phyloP scores from a whole-genome alignment of 495 filamentous ascomycete genomes.

The Hypoxylon trugodes region DNA sequence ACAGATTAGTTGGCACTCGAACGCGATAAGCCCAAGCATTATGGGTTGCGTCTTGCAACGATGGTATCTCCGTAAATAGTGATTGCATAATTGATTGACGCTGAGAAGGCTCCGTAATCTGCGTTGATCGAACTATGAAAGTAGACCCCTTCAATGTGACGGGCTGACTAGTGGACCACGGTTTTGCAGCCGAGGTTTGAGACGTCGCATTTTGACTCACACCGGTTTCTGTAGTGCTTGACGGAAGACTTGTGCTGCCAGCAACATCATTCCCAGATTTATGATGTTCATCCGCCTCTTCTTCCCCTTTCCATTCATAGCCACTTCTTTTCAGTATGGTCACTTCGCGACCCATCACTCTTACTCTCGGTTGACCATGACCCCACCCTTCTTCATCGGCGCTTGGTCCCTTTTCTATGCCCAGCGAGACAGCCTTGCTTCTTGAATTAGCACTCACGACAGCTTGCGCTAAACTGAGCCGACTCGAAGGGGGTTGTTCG shows the following conservation, averaged over 20 bases:
- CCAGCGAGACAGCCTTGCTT: constrained; percentile 76
- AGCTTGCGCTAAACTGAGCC: constrained; percentile 80
- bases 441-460: constrained; percentile 80
- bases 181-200: constrained; percentile 30
- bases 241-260: constrained; percentile 17
- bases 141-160: constrained; percentile 58
- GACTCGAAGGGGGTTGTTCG: constrained; percentile 80
- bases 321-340: constrained; percentile 78
- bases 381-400: constrained; percentile 79
- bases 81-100: constrained; percentile 47
- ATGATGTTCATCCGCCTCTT: constrained; percentile 36
- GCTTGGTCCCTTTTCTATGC: constrained; percentile 70
- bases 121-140: constrained; percentile 59
- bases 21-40: constrained; percentile 64
- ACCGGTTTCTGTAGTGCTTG: constrained; percentile 19
- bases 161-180: constrained; percentile 50
- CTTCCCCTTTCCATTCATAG: constrained; percentile 69
- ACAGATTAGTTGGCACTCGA: constrained; percentile 40
- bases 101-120: constrained; percentile 49
- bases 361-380: constrained; percentile 74
- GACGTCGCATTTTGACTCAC: constrained; percentile 11
- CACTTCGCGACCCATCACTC: constrained; percentile 75
- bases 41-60: constrained; percentile 57
- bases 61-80: constrained; percentile 50
- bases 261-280: constrained; percentile 39